A percentile compares a stretch with the other conserved stretches of the same genome.
Conservation (phyloP, 495 filamentous ascomycete species). For the Penicillium maclennaniae region DNA sequence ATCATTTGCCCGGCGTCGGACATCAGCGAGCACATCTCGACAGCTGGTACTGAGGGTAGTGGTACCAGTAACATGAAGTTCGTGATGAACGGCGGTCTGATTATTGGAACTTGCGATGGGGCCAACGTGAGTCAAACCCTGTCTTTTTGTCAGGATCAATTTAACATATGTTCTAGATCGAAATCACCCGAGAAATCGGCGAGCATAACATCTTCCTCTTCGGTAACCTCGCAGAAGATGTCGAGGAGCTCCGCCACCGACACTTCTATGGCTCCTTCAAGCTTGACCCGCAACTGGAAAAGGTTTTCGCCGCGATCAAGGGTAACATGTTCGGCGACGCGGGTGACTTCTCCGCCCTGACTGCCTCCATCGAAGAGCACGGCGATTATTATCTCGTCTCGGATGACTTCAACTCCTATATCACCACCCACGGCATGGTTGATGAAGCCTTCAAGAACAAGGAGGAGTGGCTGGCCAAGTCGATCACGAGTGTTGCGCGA, state of each 20-base stretch:
- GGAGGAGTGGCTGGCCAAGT: conserved; percentile 87
- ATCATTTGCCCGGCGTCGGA: conserved; percentile 93
- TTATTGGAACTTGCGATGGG: conserved; percentile 97
- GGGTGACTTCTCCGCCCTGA: conserved; percentile 69
- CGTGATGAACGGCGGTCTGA: conserved; percentile 91
- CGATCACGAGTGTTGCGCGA: conserved; percentile 76
- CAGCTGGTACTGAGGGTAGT: conserved; percentile 82
- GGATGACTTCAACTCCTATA: conserved; percentile 92
- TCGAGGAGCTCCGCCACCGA: conserved; percentile 89
- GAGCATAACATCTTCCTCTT: conserved; percentile 98
- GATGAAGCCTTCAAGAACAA: conserved; percentile 88
- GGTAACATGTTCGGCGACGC: conserved; percentile 72
- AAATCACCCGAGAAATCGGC: conserved; percentile 96
- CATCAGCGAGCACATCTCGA: conserved; percentile 97
- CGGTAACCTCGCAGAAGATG: conserved; percentile 92
- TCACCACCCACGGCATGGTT: conserved; percentile 82
- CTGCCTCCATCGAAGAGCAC: conserved; percentile 80
- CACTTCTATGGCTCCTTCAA: conserved; percentile 79
- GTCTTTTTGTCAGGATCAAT: neutral
- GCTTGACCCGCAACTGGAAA: conserved; percentile 68
- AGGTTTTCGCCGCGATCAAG: conserved; percentile 82
- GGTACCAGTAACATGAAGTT: conserved; percentile 95
- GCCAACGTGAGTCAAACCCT: conserved; percentile 69
- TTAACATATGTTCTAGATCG: conserved; percentile 58
- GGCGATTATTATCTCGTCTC: conserved; percentile 97